phyloP scores from a whole-genome alignment of 192 early-diverging fungal genomes.

The Mycoemilia scoparia region DNA sequence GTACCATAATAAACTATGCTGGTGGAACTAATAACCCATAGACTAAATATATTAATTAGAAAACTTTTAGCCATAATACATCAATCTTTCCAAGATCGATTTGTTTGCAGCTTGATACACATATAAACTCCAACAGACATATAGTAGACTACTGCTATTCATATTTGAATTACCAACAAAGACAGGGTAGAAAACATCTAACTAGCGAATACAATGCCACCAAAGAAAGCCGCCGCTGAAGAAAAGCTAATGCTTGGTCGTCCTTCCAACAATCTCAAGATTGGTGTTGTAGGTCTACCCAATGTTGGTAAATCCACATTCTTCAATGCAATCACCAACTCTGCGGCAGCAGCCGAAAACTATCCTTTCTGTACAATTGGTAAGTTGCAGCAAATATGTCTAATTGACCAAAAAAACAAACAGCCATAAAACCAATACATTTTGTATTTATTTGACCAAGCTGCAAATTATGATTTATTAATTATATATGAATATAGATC shows the following conservation, averaged over 20 bases:
- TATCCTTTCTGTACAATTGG: slow-evolving; percentile 98
- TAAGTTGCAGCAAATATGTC: slow-evolving; percentile 23
- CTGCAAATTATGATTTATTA: neutral
- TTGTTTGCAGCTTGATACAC: too few species aligned
- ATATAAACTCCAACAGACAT: too few species aligned
- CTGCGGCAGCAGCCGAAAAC: slow-evolving; percentile 63
- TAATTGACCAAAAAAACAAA: neutral
- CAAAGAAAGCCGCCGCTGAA: slow-evolving; percentile 60
- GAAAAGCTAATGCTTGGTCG: slow-evolving; percentile 62
- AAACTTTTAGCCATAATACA: too few species aligned
- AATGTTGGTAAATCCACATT: slow-evolving; percentile 89
- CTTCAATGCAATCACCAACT: slow-evolving; percentile 67
- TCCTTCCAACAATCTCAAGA: slow-evolving; percentile 75
- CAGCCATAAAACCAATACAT: neutral
- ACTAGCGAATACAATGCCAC: slow-evolving; percentile 37
- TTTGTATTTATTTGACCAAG: neutral
- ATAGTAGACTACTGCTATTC: too few species aligned
- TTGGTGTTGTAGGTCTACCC: slow-evolving; percentile 93
- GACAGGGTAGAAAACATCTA: too few species aligned
- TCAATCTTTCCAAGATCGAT: too few species aligned
- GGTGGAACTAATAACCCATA: too few species aligned
- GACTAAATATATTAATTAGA: too few species aligned
- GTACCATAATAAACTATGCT: too few species aligned
- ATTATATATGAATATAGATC: too few species aligned
- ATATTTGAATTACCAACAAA: too few species aligned